Base-by-base conservation (phyloP, 352 stramenopile species). In the Thalassiosira tumida region DNA sequence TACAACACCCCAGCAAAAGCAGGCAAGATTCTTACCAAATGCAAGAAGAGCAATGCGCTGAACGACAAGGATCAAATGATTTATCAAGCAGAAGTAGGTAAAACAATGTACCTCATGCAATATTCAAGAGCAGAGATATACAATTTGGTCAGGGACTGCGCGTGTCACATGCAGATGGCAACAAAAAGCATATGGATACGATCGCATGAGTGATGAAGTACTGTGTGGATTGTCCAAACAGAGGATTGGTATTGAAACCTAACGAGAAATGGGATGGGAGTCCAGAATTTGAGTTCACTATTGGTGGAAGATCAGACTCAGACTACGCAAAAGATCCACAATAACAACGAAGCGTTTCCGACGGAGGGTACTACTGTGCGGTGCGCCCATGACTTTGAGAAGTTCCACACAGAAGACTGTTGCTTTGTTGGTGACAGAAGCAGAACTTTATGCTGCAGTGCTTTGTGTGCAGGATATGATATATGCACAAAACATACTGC, bases 401-500 rank as follows among this genome's bases (percentile, higher is more conserved):
- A 92, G 89, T 59, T 2, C 54, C 24, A 90, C 67, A 26, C 75
- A 94, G 41, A 86, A 85, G 33, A 75, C 70, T 62, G 81, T 92
- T 13, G 43, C 85, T 43, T 65, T 96, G 31, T 93, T 62, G 26
- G 69, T 89, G 17, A 94, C 84, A 15, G 90, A 96, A 86, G 87
- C 85, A 38, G 90, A 96, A 67, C 38, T 84, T 14, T 51, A 70
- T 67, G 80, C 85, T n/a, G 81, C 54, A 43, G 65, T 91, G 0
- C 64, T 70, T 14, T 86, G 65, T 59, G 80, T 81, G 31, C 86
- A 96, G 83, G 94, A 95, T 33, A 95, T 96, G 84, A 14, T 94
- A 0, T 95, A 93, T 82, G 65, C 83, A 0, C 70, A 87, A 0
- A 38, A 78, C 41, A 5, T 95, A 10, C 35, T 95, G 0, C 64